Conservation (phyloP, 805 yeast species). For the Starmerella gropengiesseri region DNA sequence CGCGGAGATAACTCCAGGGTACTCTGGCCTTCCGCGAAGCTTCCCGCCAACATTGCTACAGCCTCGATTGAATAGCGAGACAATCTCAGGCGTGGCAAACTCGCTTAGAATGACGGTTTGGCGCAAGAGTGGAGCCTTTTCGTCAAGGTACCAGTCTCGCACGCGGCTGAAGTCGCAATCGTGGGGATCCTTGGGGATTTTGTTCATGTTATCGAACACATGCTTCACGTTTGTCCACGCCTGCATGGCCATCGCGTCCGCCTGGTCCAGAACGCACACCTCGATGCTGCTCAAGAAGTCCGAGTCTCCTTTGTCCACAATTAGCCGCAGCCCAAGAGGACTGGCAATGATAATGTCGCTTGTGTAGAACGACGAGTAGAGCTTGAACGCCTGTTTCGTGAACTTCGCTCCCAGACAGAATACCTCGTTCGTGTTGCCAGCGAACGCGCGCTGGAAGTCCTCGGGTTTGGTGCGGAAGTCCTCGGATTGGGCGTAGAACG, state of each 20-base stretch:
- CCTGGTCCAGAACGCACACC: constrained; percentile 64
- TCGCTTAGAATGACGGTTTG: constrained; percentile 73
- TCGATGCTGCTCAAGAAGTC: constrained; percentile 89
- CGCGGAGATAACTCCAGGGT: constrained; percentile 48
- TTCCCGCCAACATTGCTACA: constrained; percentile 33
- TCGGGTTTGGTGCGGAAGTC: constrained; percentile 57
- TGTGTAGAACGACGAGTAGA: constrained; percentile 72
- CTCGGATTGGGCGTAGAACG: constrained; percentile 47
- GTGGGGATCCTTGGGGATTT: constrained; percentile 66
- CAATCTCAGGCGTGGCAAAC: constrained; percentile 70
- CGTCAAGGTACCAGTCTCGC: constrained; percentile 86
- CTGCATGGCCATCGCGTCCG: constrained; percentile 81
- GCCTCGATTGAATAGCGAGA: constrained; percentile 39
- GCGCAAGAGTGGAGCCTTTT: constrained; percentile 57
- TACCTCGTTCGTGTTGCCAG: constrained; percentile 85
- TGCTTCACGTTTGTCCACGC: constrained; percentile 77
- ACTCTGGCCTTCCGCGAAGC: constrained; percentile 33
- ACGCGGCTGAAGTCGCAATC: constrained; percentile 85
- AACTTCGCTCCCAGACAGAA: constrained; percentile 85
- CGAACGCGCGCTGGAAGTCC: constrained; percentile 68
- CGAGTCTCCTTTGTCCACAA: constrained; percentile 57
- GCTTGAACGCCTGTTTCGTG: constrained; percentile 74
- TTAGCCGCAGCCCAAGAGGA: constrained; percentile 76
- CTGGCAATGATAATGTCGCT: constrained; percentile 85
- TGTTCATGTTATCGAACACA: constrained; percentile 57